phyloP scores from a whole-genome alignment of 2,329 filamentous ascomycete genomes.

The Shiraia bambusicola region DNA sequence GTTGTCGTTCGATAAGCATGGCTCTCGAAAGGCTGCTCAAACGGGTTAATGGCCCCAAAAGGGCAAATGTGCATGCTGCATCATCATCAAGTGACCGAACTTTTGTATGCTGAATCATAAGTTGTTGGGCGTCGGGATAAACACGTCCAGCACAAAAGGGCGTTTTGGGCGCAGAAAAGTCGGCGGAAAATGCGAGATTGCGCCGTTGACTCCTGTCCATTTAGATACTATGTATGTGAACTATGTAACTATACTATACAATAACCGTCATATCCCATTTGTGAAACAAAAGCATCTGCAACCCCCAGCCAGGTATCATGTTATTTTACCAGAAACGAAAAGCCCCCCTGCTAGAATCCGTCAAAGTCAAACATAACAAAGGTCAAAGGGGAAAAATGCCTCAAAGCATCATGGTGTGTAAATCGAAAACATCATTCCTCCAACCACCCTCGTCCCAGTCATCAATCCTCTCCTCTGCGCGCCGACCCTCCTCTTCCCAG shows the following conservation, averaged over 20 bases:
- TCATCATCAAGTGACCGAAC: neutral
- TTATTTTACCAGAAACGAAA: neutral
- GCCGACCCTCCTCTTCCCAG: slow-evolving; percentile 78
- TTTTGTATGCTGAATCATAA: neutral
- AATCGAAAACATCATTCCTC: slow-evolving; percentile 81
- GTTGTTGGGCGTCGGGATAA: neutral
- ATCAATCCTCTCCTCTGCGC: slow-evolving; percentile 71
- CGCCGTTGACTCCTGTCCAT: neutral
- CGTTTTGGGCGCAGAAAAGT: neutral
- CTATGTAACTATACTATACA: slow-evolving; percentile 5
- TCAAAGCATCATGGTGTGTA: slow-evolving; percentile 43
- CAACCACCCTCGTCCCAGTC: slow-evolving; percentile 72
- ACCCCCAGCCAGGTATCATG: neutral
- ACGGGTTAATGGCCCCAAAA: too few species aligned
- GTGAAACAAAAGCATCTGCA: neutral
- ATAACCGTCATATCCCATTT: neutral
- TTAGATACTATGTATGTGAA: slow-evolving; percentile 5
- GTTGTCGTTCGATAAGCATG: neutral
- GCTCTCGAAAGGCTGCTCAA: too few species aligned
- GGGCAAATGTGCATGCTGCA: neutral
- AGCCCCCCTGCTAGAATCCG: slow-evolving; percentile 2
- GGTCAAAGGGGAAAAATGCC: neutral
- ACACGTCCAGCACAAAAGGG: neutral
- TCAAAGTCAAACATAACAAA: neutral
- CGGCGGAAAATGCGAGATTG: neutral